Evolutionary conservation across 768 basidiomycete genomes (phyloP).

Genomic region (Phaeotremella skinneri): DNA sequence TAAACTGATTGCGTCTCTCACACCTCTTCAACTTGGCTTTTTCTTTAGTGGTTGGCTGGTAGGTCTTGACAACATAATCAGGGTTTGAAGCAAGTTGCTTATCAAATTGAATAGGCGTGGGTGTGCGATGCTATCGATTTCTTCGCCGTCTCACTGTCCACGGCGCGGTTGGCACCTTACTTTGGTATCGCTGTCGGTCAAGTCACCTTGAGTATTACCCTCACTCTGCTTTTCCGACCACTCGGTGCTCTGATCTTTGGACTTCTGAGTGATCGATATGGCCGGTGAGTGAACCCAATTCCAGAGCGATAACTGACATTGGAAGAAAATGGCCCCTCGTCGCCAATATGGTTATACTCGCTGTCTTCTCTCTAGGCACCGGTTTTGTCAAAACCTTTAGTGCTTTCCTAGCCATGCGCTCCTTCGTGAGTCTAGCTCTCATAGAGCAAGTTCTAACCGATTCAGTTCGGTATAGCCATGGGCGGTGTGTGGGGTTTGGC

Average conservation of each 20-base stretch:
- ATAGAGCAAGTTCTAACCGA: neutral
- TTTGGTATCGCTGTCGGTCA: constrained; percentile 10
- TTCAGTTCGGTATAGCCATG: constrained; percentile 58
- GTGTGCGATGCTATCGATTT: constrained; percentile 28
- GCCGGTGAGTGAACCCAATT: constrained; percentile 57
- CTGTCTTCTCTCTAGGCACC: constrained; percentile 66
- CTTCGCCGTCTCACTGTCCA: constrained; percentile 19
- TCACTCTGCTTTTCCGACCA: constrained; percentile 82
- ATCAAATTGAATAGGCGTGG: constrained; percentile 14
- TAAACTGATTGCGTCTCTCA: constrained; percentile 12
- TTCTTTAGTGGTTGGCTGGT: constrained; percentile 23
- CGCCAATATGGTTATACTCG: constrained; percentile 21
- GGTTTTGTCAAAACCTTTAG: constrained; percentile 72
- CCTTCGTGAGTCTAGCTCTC: constrained; percentile 52
- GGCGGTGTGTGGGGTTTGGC: constrained; percentile 31
- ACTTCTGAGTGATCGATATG: constrained; percentile 65
- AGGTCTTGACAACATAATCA: neutral
- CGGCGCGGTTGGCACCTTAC: constrained; percentile 15
- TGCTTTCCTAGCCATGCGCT: constrained; percentile 67
- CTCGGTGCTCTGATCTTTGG: constrained; percentile 67
- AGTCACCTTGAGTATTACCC: constrained; percentile 60
- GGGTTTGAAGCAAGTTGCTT: neutral
- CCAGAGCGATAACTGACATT: neutral
- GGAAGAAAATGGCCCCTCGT: constrained; percentile 74
- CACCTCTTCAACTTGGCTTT: constrained; percentile 11